Base-by-base conservation (phyloP, 345 rosid genomes). In the Salix koriyanagi region DNA sequence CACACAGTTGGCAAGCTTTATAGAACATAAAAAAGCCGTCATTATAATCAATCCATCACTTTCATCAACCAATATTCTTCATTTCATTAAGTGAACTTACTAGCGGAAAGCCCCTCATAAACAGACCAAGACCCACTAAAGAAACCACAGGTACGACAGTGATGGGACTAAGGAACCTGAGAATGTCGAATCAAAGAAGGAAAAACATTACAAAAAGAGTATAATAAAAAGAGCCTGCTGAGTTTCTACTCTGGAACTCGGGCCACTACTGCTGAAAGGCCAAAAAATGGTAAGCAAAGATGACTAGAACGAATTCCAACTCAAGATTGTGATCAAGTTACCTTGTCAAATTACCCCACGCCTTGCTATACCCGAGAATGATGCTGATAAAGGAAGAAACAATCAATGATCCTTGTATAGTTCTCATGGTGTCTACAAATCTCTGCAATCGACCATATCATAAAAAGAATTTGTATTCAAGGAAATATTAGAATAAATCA, bases 351-450 rank as follows among this genome's bases (percentile, higher is more conserved):
- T 86, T 88, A 71, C 91, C 97, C 98, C 98, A 93, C 18, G 80
- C 83, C 62, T 74, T 80, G 81, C 97, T 77, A 74, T 83, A 96
- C 30, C 99, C 99, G 60, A 93, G 83, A 71, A 92, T 79, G 61
- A 96, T 92, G 87, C 92, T 93, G 80, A 91, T 44, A 66, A 96
- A 92, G 4, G 99, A 92, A 64, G 95, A 89, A 82, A 96, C 89
- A 75, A 96, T 96, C 16, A 96, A 69, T 5, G 98, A 92, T 76
- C 99, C 98, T 80, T 96, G 99, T 79, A 96, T 86, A 21, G 97
- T 91, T 85, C 99, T 91, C 50, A 96, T 94, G 9, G 86, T 85
- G 79, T 81, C 87, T 46, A 76, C 78, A 80, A 96, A 96, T 80
- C 95, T 88, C 99, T 96, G 90, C 85, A 86, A 79, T 32, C 69